Conservation (phyloP, 371 early-diverging fungal species). For the Syncephalastrum racemosum region DNA sequence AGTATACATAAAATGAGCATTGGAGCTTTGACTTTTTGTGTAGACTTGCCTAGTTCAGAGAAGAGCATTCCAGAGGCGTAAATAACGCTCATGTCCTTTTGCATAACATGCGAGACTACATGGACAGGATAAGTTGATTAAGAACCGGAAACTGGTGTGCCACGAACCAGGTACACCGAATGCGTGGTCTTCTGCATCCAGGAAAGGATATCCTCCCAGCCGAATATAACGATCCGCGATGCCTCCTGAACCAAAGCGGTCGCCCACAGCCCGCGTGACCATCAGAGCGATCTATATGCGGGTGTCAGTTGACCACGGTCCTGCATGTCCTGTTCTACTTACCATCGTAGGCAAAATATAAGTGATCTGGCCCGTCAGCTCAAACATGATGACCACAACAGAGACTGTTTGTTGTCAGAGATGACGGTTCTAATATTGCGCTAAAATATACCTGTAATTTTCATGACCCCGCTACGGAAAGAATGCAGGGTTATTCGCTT, state of each 20-base stretch:
- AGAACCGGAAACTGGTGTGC: neutral
- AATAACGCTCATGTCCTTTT: conserved; percentile 55
- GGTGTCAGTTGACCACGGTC: neutral
- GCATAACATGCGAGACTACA: conserved; percentile 66
- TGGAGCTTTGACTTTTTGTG: neutral
- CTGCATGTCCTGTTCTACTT: conserved; percentile 4
- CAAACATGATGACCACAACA: conserved; percentile 93
- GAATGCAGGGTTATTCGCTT: neutral
- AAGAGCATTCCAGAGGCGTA: conserved; percentile 54
- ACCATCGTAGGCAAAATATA: conserved; percentile 94
- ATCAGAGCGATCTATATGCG: conserved; percentile 72
- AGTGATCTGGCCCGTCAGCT: conserved; percentile 90
- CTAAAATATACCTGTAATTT: conserved; percentile 53
- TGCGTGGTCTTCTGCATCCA: conserved; percentile 78
- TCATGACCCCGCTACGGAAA: conserved; percentile 60
- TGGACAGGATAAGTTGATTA: neutral
- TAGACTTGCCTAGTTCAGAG: conserved; percentile 35
- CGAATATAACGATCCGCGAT: conserved; percentile 88
- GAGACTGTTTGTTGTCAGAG: conserved; percentile 48
- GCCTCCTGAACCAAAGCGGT: conserved; percentile 78
- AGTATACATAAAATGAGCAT: neutral
- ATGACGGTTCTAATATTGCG: neutral
- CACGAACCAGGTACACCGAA: conserved; percentile 55
- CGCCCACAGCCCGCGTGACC: conserved; percentile 87
- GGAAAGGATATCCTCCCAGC: conserved; percentile 84